Evolutionary conservation across 106 monocot genomes (phyloP), one percentile per base, ranked within the genome.

Genomic region (Dactylorhiza incarnata): DNA sequence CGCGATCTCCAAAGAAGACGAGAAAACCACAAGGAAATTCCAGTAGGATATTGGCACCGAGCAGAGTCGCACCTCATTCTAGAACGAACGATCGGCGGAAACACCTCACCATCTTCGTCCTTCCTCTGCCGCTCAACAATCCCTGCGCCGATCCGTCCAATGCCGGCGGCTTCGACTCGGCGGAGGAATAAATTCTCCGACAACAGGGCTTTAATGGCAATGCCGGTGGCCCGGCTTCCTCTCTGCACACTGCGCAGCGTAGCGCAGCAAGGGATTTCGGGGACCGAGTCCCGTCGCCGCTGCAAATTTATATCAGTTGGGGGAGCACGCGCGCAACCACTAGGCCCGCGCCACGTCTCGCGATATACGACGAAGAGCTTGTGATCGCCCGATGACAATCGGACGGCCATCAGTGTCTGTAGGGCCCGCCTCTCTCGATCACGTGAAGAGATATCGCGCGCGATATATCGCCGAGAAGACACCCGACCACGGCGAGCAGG

Each of bases 41-140:
- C 19, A 72, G 16, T 22, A 49, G 3, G 23, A 48, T 5, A 72
- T 8, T 8, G 12, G 16, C 22, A 49, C 72, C 3, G 24, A 49
- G 49, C 48, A 49, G 48, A 72, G 48, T 49, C 47, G 72, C 72
- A 72, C 72, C 72, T 72, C 49, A 44, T 49, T 72, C 23, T 48
- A 44, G 20, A 6, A 48, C 59, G 20, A 6, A 48, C 72, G 22
- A 72, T 72, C 20, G 72, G 48, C 22, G 49, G 15, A 49, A 72
- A 19, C 72, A 9, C 23, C 16, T 5, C 26, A 16, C 69, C 69
- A 45, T 69, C 6, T 44, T 25, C 25, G 45, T 22, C 69, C 69
- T 46, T 16, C 46, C 69, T 16, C 69, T 70, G 6, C 69, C 43
- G 45, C 69, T 2, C 45, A 44, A 16, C 45, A 22, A 23, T 22